Percentiles rank a stretch among this genome's conserved stretches.
phyloP scores from a whole-genome alignment of 2,329 filamentous ascomycete species.

The Cladosporium colombiae region DNA sequence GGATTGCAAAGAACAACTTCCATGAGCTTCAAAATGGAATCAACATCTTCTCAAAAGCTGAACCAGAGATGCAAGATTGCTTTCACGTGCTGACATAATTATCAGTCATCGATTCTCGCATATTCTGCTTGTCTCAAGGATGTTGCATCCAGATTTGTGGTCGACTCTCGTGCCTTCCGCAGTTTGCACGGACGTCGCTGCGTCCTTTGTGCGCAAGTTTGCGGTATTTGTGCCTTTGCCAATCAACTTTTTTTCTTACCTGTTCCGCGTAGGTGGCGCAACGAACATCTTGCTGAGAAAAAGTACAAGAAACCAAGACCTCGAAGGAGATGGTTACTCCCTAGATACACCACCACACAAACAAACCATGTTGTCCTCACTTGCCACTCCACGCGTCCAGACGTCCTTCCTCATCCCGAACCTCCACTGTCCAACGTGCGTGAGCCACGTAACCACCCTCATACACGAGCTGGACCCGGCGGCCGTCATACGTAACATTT shows the following conservation, averaged over 20 bases:
- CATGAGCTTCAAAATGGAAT: not conserved
- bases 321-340: not conserved
- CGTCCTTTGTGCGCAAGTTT: not conserved
- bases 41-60: not conserved
- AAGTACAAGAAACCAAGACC: conserved; percentile 4
- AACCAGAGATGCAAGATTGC: not conserved
- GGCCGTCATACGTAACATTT: conserved; percentile 64
- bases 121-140: not conserved
- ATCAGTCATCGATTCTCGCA: not conserved
- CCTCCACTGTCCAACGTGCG: conserved; percentile 76
- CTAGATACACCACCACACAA: not conserved
- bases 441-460: conserved; percentile 62
- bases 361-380: not conserved
- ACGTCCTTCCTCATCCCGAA: conserved; percentile 70
- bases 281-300: not conserved
- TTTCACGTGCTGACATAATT: not conserved
- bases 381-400: conserved; percentile 5
- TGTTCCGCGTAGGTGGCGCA: not conserved
- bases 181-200: not conserved
- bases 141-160: not conserved
- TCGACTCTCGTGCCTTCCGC: not conserved
- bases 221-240: not conserved
- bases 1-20: not conserved
- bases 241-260: not conserved
- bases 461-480: conserved; percentile 46